Base-by-base conservation (phyloP, 176 grass and related monocot species). In the Chloris gayana region DNA sequence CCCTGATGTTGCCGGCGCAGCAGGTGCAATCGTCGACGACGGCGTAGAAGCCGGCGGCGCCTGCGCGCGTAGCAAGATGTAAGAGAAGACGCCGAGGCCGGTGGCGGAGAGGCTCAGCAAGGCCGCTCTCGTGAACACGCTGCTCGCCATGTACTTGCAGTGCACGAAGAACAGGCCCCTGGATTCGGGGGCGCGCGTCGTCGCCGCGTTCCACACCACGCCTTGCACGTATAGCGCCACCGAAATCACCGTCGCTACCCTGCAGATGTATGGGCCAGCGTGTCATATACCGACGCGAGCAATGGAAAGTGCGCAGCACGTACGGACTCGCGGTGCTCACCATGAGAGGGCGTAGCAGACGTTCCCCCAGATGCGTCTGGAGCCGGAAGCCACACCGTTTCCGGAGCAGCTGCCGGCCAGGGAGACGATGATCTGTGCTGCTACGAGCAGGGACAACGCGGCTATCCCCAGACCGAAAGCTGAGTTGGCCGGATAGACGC, bases 401-500 rank as follows among this genome's bases (percentile, higher is more conserved):
- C 54, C 54, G 54, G 54, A 60, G 18, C 79, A 72, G 51, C 67
- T 11, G 35, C 75, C 63, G 70, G 33, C 53, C 18, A 7, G 7
- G 5, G 11, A 60, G 10, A 38, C 51, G 54, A 32, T 34, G 67
- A 61, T 34, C 67, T 62, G 19, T 12, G 67, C 53, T 26, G 22
- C 18, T 3, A 0, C 6, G 7, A 81, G 67, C 25, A 72, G 27
- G 18, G 42, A 4, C 24, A 70, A 25, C 5, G 84, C 27, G 11
- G 13, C 30, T 0, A 73, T 0, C 22, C n/a, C 72, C 45, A 87
- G 56, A 33, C 6, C 10, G 22, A 65, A 63, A 9, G 85, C 73
- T 0, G 73, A 6, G 21, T 10, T 87, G 1, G 9, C 14, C 7
- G 73, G 65, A 67, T 87, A 87, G 19, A 65, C 45, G 57, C 85